Evolutionary conservation across 73 alveolate species (phyloP), one percentile per base, ranked within the genome.

Genomic region (Paramecium pentaurelia): DNA sequence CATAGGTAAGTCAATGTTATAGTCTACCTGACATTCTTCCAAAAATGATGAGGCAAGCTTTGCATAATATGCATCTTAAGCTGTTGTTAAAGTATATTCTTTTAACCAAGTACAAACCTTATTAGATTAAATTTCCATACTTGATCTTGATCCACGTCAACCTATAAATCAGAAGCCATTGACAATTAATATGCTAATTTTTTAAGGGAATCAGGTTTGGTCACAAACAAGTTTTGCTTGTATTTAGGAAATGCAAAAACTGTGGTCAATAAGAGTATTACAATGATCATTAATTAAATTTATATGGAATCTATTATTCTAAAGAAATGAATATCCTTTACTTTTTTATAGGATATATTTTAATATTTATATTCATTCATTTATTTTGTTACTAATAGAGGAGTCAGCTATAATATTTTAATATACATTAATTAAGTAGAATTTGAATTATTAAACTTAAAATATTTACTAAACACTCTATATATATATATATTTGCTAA

Each of bases 201-300:
- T 34, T 64, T 64, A 28, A 64, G 51, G 20, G 84, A 32, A 11
- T 64, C 84, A 25, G 84, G 84, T 64, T 64, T 64, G 28, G 30
- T 32, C 25, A 34, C 47, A 34, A 64, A 34, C 51, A 64, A 3
- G 22, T 28, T 32, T 64, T 64, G 10, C 84, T 64, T 64, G 84
- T 64, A 64, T 34, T 28, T 64, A 5, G 84, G 49, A 34, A 64
- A 64, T 32, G 84, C 84, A 64, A 64, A 64, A 64, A 64, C 84
- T 64, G 84, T 34, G 47, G 84, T 64, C 51, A 64, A 34, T 34
- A 64, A 34, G 84, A 34, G 28, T 64, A 64, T 64, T 34, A 51
- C 47, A 64, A 64, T 64, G 84, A 64, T 64, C 84, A 64, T 64
- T 64, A 64, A 64, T 64, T 64, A 64, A 64, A 64, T 64, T 80